Percentiles rank a stretch among this genome's conserved stretches.
Evolutionary conservation across 306 rosid species (phyloP).

Genomic region (Begonia fuchsioides): DNA sequence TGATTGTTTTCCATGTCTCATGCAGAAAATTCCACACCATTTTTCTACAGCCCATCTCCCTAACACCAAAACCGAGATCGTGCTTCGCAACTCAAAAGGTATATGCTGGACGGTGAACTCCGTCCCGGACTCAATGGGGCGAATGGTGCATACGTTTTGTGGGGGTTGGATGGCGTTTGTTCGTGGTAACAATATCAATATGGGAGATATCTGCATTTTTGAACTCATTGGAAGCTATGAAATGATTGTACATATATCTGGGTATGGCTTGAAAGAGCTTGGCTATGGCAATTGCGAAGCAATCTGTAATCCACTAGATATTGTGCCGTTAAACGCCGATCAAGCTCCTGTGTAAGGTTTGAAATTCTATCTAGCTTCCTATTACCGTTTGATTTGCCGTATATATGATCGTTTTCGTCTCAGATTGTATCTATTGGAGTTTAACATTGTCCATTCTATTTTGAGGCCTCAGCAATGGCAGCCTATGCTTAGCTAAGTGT

Average conservation of each 20-base stretch:
- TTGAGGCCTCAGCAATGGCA: no score
- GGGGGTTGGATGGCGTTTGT: conserved; percentile 98
- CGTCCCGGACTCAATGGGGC: conserved; percentile 74
- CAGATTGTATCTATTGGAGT: no score
- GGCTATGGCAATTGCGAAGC: conserved; percentile 27
- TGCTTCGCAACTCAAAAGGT: conserved; percentile 57
- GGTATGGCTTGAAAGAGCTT: conserved; percentile 47
- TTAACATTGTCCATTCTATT: no score
- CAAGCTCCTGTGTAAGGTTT: conserved; percentile 11
- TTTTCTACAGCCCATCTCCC: conserved; percentile 80
- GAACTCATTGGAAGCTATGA: conserved; percentile 58
- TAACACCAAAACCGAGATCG: conserved; percentile 51
- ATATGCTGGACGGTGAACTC: conserved; percentile 80
- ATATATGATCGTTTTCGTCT: no score
- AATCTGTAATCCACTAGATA: conserved; percentile 23
- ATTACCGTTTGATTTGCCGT: no score
- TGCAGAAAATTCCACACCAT: conserved; percentile 81
- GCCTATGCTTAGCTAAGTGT: no score
- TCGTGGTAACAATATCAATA: conserved; percentile 58
- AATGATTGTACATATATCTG: conserved; percentile 61
- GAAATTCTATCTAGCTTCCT: conserved; percentile 1
- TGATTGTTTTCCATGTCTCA: conserved; percentile 8
- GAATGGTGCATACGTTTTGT: conserved; percentile 69
- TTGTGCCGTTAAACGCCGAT: conserved; percentile 24
- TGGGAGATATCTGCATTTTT: conserved; percentile 76